Evolutionary conservation across 2,329 filamentous ascomycete species (phyloP), one percentile per base, ranked within the genome.

Genomic region (Alternaria arbusti): DNA sequence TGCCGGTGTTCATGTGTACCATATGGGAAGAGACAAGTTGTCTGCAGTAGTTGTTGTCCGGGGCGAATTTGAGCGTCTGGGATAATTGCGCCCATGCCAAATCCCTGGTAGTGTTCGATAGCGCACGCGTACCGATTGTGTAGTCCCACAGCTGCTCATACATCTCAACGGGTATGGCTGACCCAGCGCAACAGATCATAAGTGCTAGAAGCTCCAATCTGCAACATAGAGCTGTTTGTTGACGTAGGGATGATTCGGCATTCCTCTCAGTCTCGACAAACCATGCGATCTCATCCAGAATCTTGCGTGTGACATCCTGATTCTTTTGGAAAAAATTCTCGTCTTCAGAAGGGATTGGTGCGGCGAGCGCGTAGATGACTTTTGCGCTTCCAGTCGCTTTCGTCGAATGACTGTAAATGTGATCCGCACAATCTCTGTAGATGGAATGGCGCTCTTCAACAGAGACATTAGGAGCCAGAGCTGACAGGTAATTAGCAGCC

Each of bases 301-400:
- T 70, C 59, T 72, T 70, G 36, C 73, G 72, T 15, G 71, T 66
- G 13, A 79, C 49, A 23, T 75, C 67, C 2, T 64, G 61, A 26
- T 75, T 69, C 8, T 76, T 50, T 20, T 71, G 63, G 44, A 80
- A 74, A 57, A 77, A 75, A 1, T 28, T 22, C 3, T 52, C 52
- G 26, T 79, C 74, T 5, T 60, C 62, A 11, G 59, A 62, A 12
- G 54, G 50, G 3, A 62, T n/a, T 5, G 49, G 43, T 9, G 60
- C 52, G 10, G 63, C 65, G 15, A 80, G 63, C 9, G 75, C 83
- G 74, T 36, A 82, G 73, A 76, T 82, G 15, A 89, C 89, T 73
- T 89, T 90, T 20, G 94, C 85, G 69, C 92, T 96, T 1, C 93
- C 93, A 7, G 91, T 86, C 1, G 90, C 88, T 13, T 88, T 90